A percentile compares a stretch with the other conserved stretches of the same genome.
These are phyloP conservation scores for Mycocentrospora acerina DNA, from an alignment of 2,329 filamentous ascomycete species.

Conservation along the genomic window DNA sequence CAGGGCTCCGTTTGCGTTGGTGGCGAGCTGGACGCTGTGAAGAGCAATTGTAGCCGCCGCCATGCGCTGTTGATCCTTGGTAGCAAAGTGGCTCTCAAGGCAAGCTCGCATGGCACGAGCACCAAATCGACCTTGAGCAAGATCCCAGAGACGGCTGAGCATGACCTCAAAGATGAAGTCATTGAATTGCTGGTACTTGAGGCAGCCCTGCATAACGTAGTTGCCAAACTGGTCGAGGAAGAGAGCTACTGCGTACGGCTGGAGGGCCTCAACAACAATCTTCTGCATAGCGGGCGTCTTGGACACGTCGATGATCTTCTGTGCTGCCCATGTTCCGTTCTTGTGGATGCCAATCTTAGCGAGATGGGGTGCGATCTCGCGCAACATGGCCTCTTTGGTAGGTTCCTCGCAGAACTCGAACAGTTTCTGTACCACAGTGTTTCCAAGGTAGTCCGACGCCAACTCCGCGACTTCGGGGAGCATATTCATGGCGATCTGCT, in stretches of 20 bases:
- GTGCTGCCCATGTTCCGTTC: slow-evolving; percentile 98
- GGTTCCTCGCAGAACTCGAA: slow-evolving; percentile 95
- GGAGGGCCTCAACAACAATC: slow-evolving; percentile 80
- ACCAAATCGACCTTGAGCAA: slow-evolving; percentile 89
- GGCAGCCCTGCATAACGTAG: slow-evolving; percentile 94
- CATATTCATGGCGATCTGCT: slow-evolving; percentile 90
- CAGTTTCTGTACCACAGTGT: slow-evolving; percentile 98
- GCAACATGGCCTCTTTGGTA: slow-evolving; percentile 87
- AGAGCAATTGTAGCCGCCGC: slow-evolving; percentile 93
- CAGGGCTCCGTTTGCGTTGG: slow-evolving; percentile 91
- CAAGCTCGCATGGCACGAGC: slow-evolving; percentile 96
- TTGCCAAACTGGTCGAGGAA: slow-evolving; percentile 99
- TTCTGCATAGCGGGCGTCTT: slow-evolving; percentile 81
- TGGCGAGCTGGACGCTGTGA: slow-evolving; percentile 93
- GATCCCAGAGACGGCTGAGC: slow-evolving; percentile 90
- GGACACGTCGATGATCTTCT: slow-evolving; percentile 98
- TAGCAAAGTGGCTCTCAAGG: slow-evolving; percentile 91
- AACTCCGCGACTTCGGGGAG: slow-evolving; percentile 94
- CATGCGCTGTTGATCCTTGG: slow-evolving; percentile 93
- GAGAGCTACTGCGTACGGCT: slow-evolving; percentile 82
- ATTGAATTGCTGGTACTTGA: slow-evolving; percentile 88
- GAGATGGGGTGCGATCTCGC: slow-evolving; percentile 83
- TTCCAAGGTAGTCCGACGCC: slow-evolving; percentile 92
- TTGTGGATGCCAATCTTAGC: slow-evolving; percentile 98
- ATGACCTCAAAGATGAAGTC: slow-evolving; percentile 98